Conservation (phyloP, 805 yeast species). For the Ogataea nitratoaversa region DNA sequence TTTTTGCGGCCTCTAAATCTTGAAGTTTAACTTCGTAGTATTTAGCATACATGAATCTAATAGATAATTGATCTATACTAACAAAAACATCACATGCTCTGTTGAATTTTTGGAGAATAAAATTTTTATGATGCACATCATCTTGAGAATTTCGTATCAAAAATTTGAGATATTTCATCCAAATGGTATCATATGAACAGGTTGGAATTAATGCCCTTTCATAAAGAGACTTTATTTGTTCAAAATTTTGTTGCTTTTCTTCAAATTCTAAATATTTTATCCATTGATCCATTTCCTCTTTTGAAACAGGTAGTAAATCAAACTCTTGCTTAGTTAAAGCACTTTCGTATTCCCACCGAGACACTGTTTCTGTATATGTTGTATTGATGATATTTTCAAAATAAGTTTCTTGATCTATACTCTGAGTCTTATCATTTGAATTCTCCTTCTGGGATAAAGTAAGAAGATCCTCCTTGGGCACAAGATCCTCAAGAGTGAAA, state of each 20-base stretch:
- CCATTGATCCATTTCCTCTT: conserved; percentile 54
- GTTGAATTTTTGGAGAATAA: conserved; percentile 37
- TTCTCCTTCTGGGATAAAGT: conserved; percentile 23
- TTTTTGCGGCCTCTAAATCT: conserved; percentile 17
- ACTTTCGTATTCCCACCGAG: conserved; percentile 72
- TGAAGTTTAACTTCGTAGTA: conserved; percentile 19
- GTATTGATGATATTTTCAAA: conserved; percentile 38
- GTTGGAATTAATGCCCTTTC: conserved; percentile 73
- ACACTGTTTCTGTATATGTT: conserved; percentile 50
- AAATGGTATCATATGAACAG: conserved; percentile 53
- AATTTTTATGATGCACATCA: conserved; percentile 30
- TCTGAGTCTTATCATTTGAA: conserved; percentile 6
- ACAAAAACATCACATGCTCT: conserved; percentile 44
- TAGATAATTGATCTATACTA: conserved; percentile 20
- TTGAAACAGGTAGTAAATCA: conserved; percentile 41
- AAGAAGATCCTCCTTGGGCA: conserved; percentile 25
- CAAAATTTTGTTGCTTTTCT: conserved; percentile 22
- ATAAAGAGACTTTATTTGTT: conserved; percentile 46
- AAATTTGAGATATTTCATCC: conserved; percentile 68
- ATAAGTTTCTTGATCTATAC: conserved; percentile 35
- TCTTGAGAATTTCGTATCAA: conserved; percentile 30
- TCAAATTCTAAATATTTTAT: conserved; percentile 52
- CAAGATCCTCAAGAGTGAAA: conserved; percentile 31
- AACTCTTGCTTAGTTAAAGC: conserved; percentile 55
- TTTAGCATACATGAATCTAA: conserved; percentile 29